phyloP scores from a whole-genome alignment of 495 filamentous ascomycete species.

The Clohesyomyces aquaticus region DNA sequence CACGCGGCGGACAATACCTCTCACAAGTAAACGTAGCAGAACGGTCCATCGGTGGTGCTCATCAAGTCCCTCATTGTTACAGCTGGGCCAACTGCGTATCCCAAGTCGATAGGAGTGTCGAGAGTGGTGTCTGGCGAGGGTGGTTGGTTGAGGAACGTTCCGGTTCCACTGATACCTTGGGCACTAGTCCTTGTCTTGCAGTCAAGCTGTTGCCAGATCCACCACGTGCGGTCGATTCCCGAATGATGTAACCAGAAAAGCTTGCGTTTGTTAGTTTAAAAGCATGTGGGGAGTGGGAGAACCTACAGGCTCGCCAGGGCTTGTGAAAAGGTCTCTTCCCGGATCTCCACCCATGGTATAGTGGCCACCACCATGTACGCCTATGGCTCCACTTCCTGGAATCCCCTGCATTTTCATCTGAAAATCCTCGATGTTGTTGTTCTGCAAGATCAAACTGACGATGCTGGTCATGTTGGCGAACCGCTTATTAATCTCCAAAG shows the following conservation, averaged over 20 bases:
- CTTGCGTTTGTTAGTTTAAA: too few relatives aligned
- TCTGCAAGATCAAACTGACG: constrained; percentile 20
- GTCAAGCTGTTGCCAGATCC: constrained; percentile 34
- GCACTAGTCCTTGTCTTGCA: constrained; percentile 6
- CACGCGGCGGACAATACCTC: too few relatives aligned
- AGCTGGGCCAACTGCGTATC: constrained; percentile 19
- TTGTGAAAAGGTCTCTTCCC: constrained; percentile 32
- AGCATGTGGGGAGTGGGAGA: too few relatives aligned
- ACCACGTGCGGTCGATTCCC: constrained; percentile 36
- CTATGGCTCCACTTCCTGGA: constrained; percentile 27
- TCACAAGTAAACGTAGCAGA: constrained; percentile 38
- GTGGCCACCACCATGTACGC: constrained; percentile 38
- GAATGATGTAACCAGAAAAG: constrained; percentile 35
- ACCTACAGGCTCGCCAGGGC: constrained; percentile 38
- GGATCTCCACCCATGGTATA: constrained; percentile 34
- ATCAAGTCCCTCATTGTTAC: constrained; percentile 28
- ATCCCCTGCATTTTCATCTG: constrained; percentile 36
- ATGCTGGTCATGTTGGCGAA: constrained; percentile 22
- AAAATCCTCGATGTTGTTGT: constrained; percentile 25
- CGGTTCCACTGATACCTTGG: constrained; percentile 31
- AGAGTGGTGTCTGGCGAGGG: constrained; percentile 27
- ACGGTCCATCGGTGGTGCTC: constrained; percentile 37
- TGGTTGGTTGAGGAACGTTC: constrained; percentile 29
- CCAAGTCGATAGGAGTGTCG: constrained; percentile 24
- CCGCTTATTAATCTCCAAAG: constrained; percentile 17